Conservation (phyloP, 441 rosid genomes). For the Gossypium trilobum region DNA sequence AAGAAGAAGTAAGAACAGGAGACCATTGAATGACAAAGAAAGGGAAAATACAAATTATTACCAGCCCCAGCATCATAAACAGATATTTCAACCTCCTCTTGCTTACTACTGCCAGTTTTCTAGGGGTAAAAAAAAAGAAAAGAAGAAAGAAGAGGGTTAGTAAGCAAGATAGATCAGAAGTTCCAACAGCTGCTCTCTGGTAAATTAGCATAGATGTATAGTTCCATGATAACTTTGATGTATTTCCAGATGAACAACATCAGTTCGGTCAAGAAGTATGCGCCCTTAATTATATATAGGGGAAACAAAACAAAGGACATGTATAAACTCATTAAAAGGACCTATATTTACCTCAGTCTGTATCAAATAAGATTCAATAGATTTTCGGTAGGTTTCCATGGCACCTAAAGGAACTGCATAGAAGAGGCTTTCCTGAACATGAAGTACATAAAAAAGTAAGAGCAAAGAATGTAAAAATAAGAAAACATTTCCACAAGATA, state of each 20-base stretch:
- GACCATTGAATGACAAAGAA: constrained; percentile 17
- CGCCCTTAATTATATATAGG: not conserved
- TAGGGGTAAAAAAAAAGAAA: constrained; percentile 18
- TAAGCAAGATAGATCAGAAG: constrained; percentile 11
- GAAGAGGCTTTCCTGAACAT: constrained; percentile 84
- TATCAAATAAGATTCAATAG: constrained; percentile 64
- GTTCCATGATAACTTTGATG: not conserved
- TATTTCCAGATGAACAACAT: not conserved
- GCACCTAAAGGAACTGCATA: constrained; percentile 83
- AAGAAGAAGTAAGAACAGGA: constrained; percentile 24
- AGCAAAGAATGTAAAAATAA: not conserved
- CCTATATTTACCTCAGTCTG: constrained; percentile 53
- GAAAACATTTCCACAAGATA: not conserved
- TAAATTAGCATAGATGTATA: not conserved
- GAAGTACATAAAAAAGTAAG: constrained; percentile 13
- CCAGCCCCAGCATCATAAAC: constrained; percentile 65
- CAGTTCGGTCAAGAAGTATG: not conserved
- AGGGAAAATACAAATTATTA: constrained; percentile 24
- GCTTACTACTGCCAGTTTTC: constrained; percentile 66
- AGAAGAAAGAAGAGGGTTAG: not conserved
- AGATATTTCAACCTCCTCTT: constrained; percentile 84
- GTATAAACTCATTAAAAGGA: constrained; percentile 9
- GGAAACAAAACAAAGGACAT: constrained; percentile 5
- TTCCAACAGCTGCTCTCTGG: not conserved
- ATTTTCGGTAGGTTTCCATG: constrained; percentile 63